Evolutionary conservation across 164 flowering plant genomes (phyloP), one percentile per base, ranked within the genome.

Genomic region (Aristolochia californica): DNA sequence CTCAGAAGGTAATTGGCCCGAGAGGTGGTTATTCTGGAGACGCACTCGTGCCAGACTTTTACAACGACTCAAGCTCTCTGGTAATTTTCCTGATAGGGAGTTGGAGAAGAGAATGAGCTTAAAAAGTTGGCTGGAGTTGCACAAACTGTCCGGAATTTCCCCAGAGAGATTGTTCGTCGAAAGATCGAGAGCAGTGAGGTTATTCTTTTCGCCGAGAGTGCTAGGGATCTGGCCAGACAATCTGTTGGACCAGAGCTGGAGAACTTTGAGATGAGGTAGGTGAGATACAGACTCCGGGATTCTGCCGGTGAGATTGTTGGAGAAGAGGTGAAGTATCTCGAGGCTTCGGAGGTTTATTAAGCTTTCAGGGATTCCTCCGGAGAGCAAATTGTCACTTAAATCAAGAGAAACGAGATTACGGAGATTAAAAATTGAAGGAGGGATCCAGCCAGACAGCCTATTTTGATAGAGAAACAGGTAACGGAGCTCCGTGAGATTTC

Each of bases 21-120:
- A 75, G 16, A 90, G 58, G 1, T 59, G 53, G 60, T 90, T 90
- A 66, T 80, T 77, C 56, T 85, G 86, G 20, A 90, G 72, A 7
- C 97, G 81, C 1, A 90, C 69, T 13, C 97, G 71, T 54, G 56
- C 70, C 48, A 90, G 66, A 66, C 86, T 83, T 48, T 48, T 74
- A 67, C 97, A 90, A n/a, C 28, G 26, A 56, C 78, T 58, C 43
- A 90, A 55, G 11, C 73, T 69, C 28, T 30, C 30, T 0, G 94
- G 89, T 25, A 90, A 70, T 28, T 59, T 62, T 0, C 96, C 94
- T 16, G 62, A 54, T 20, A 91, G 78, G 7, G 68, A 75, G 57
- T 91, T 91, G 14, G 91, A 80, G 72, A 91, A 91, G 59, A 91
- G 83, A 62, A 87, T 85, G 53, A 91, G 91, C 75, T 88, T 85